Base-by-base conservation (phyloP, 495 filamentous ascomycete species). In the Tuber indicum region DNA sequence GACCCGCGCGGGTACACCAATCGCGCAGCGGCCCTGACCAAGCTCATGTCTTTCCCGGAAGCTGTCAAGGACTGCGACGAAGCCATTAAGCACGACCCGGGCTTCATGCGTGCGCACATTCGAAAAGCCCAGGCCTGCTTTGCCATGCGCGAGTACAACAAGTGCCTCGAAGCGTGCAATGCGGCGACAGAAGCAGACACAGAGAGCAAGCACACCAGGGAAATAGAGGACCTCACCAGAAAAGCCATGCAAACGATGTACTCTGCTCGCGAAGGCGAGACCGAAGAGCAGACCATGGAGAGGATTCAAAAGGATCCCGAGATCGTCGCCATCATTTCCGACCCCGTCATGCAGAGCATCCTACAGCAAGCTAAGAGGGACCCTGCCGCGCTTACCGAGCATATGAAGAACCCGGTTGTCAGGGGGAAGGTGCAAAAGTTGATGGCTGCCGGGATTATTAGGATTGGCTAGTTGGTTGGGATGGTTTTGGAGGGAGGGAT, bases 321-420 rank as follows among this genome's bases (percentile, higher is more conserved):
- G 87, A 93, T 96, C 41, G 81, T 83, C 39, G 86, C 88, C 74
- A 96, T 98, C 83, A 91, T 98, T 84, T 90, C 92, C 84, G 96
- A 98, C 83, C 96, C 96, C 7, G 90, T 99, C 82, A 98, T 98
- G 96, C 93, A 98, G 85, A 92, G 91, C 83, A 99, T 98, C 80
- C 90, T 99, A 58, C 78, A 83, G 46, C 94, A 98, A 86, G 96
- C 96, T 72, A 97, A 98, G 87, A 90, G 90, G 71, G 93, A 98
- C 84, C 96, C 96, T 6, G 91, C 91, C 39, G 94, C 96, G 41
- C 87, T 99, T 81, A 91, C 94, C 79, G 94, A 98, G 82, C 96
- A 99, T 86, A 97, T 98, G 93, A 93, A 91, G 88, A 98, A 97
- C 86, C 87, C 92, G 12, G 88, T 87, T 77, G 92, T 98, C 77